phyloP scores from a whole-genome alignment of 192 early-diverging fungal genomes.

The Backusella luteola region DNA sequence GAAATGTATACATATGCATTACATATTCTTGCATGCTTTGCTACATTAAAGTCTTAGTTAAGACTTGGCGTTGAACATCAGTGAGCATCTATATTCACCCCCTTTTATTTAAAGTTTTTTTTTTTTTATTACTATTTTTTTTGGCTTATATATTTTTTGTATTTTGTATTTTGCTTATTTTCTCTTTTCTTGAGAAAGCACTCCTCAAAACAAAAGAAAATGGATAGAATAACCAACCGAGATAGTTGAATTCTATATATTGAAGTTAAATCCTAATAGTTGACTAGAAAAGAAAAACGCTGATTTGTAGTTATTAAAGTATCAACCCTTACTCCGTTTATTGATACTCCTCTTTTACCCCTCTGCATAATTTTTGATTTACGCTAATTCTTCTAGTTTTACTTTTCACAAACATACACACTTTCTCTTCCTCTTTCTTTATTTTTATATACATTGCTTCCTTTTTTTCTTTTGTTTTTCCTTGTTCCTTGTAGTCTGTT shows the following conservation, averaged over 20 bases:
- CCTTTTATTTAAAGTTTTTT: slow-evolving; percentile 6
- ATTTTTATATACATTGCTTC: background rate
- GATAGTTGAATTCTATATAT: background rate
- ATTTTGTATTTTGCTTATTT: background rate
- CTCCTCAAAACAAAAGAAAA: background rate
- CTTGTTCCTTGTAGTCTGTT: slow-evolving; percentile 3
- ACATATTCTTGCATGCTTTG: background rate
- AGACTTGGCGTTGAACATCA: slow-evolving; percentile 3
- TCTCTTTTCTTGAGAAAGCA: background rate
- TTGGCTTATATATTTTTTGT: background rate
- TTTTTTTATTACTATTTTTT: background rate
- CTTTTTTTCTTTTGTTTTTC: background rate
- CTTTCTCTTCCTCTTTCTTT: background rate
- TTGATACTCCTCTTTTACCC: slow-evolving; percentile 8
- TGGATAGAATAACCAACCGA: background rate
- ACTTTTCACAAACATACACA: background rate
- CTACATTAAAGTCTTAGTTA: background rate
- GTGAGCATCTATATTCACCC: background rate
- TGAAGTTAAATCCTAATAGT: background rate
- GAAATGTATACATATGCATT: background rate
- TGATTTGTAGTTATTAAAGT: background rate
- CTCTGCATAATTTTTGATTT: slow-evolving; percentile 7
- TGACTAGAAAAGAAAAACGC: background rate
- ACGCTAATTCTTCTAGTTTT: background rate
- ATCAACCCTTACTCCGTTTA: slow-evolving; percentile 7